These are phyloP conservation scores for Saccharomycopsis hybrid DNA, from an alignment of 1,139 yeast genomes.

Conservation along the genomic window DNA sequence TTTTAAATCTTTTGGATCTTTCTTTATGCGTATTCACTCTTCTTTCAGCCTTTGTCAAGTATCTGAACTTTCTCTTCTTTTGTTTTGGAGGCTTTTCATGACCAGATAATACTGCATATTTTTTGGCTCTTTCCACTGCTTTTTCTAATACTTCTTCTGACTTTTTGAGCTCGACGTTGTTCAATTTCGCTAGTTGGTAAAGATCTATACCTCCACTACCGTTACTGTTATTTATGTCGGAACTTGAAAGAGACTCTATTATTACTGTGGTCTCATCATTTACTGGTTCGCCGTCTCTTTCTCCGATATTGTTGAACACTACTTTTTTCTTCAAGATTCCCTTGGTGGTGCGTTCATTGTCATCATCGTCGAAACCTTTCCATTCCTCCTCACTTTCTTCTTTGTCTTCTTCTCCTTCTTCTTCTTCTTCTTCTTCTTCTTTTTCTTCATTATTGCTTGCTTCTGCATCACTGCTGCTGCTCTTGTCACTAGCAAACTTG, in stretches of 20 bases:
- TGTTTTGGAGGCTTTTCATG: conserved; percentile 35
- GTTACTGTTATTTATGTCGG: conserved; percentile 22
- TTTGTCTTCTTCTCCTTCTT: too few relatives aligned
- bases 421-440: too few relatives aligned
- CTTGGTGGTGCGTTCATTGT: conserved; percentile 26
- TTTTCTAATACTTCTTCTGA: conserved; percentile 56
- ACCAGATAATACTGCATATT: conserved; percentile 63
- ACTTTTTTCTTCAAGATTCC: conserved; percentile 37
- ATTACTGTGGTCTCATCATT: conserved; percentile 56
- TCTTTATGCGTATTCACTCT: conserved; percentile 43
- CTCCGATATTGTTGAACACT: conserved; percentile 18
- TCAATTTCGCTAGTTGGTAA: conserved; percentile 51
- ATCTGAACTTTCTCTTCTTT: conserved; percentile 79
- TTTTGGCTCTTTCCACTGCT: conserved; percentile 63
- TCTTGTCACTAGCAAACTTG: conserved; percentile 20
- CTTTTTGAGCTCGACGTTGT: conserved; percentile 55
- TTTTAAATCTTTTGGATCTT: conserved; percentile 10
- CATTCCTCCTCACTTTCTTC: conserved; percentile 30
- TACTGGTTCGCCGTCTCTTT: conserved; percentile 33
- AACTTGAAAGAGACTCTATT: conserved; percentile 47
- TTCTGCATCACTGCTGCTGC: conserved; percentile 15
- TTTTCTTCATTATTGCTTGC: too few relatives aligned
- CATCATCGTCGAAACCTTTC: conserved; percentile 36
- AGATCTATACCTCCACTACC: conserved; percentile 33
- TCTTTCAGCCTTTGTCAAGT: conserved; percentile 74